Conservation (phyloP, 2,329 filamentous ascomycete species). For the Clonostachys rosea region DNA sequence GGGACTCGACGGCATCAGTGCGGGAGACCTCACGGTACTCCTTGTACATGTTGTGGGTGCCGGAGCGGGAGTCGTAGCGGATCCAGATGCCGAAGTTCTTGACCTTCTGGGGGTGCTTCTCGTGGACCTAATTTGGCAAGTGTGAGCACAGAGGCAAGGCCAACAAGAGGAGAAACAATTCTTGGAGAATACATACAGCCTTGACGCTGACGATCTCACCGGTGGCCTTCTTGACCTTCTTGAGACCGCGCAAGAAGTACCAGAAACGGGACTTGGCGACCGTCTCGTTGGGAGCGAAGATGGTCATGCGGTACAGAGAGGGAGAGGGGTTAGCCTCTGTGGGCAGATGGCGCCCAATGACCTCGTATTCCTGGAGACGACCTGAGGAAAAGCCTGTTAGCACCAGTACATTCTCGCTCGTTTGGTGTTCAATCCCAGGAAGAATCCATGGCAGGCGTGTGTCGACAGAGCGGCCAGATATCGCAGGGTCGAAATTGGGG, state of each 20-base stretch:
- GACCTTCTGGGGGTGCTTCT: constrained; percentile 99
- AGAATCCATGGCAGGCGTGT: not conserved
- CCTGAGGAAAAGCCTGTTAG: constrained; percentile 45
- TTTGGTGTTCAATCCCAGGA: constrained; percentile 20
- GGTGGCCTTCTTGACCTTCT: constrained; percentile 99
- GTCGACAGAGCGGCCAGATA: not conserved
- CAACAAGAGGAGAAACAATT: not conserved
- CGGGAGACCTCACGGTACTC: constrained; percentile 99
- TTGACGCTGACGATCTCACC: constrained; percentile 98
- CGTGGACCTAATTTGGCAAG: constrained; percentile 64
- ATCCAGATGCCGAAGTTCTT: constrained; percentile 99
- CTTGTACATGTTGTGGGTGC: constrained; percentile 99
- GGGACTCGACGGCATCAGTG: constrained; percentile 88
- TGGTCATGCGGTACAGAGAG: constrained; percentile 99
- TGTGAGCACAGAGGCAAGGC: constrained; percentile 5
- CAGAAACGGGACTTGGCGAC: constrained; percentile 99
- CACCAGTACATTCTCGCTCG: constrained; percentile 2
- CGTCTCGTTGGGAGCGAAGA: constrained; percentile 96
- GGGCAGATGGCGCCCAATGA: constrained; percentile 99
- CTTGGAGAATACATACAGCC: constrained; percentile 55
- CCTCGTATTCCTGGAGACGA: constrained; percentile 99
- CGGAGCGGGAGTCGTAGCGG: constrained; percentile 99
- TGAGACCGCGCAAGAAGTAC: constrained; percentile 99
- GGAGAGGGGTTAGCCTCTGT: constrained; percentile 95
- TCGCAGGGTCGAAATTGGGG: too few species aligned